Evolutionary conservation across 306 rosid species (phyloP).

Genomic region (Morella rubra): DNA sequence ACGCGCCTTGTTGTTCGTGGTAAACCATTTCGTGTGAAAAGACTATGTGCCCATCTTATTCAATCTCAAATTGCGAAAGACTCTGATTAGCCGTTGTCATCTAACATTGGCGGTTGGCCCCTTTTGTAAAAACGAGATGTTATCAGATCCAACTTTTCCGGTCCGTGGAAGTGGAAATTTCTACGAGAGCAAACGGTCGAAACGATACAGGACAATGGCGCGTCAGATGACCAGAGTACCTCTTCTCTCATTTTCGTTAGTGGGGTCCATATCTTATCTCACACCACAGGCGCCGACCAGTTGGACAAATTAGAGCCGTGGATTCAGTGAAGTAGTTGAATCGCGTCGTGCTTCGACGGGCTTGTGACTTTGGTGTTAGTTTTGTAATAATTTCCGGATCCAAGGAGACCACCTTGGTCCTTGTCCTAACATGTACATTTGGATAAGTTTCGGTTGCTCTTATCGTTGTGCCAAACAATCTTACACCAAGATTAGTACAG

Average conservation of each 20-base stretch:
- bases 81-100: background rate
- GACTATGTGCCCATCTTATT: slow-evolving; percentile 2
- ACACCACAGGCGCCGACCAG: background rate
- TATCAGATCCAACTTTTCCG: background rate
- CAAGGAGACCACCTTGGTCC: too few species aligned
- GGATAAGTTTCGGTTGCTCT: too few species aligned
- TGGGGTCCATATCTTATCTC: background rate
- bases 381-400: too few species aligned
- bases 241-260: background rate
- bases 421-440: too few species aligned
- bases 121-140: background rate
- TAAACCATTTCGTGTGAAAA: background rate
- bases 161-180: background rate
- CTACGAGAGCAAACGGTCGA: background rate
- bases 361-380: too few species aligned
- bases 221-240: background rate
- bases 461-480: too few species aligned
- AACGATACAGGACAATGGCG: background rate
- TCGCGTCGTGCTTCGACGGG: too few species aligned
- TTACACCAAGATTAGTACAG: too few species aligned
- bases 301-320: background rate
- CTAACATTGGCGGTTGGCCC: background rate
- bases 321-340: too few species aligned
- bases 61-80: background rate
- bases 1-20: background rate